These are phyloP conservation scores for Holtermanniella nyarrowii DNA, from an alignment of 768 basidiomycete species.

Conservation along the genomic window DNA sequence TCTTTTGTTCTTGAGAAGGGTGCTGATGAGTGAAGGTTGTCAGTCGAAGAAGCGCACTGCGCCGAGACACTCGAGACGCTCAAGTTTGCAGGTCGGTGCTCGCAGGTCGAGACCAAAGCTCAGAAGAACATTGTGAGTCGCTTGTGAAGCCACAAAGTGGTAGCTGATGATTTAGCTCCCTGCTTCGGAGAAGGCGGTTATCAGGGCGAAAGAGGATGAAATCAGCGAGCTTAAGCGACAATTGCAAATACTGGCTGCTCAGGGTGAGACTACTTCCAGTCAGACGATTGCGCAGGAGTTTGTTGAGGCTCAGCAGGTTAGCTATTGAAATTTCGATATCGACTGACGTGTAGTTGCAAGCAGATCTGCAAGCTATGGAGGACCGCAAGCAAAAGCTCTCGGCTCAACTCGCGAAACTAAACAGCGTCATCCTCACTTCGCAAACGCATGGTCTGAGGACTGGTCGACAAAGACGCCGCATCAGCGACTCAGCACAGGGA, in stretches of 20 bases:
- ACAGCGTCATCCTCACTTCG: slow-evolving; percentile 34
- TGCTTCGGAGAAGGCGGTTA: slow-evolving; percentile 34
- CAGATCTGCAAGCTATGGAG: slow-evolving; percentile 34
- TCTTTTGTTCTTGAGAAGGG: background rate
- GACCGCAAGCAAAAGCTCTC: slow-evolving; percentile 25
- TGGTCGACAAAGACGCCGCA: slow-evolving; percentile 31
- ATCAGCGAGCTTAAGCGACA: slow-evolving; percentile 34
- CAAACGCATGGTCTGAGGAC: slow-evolving; percentile 18
- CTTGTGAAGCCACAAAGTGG: background rate
- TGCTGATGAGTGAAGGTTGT: slow-evolving; percentile 10
- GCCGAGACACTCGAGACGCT: slow-evolving; percentile 40
- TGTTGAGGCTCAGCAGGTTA: background rate
- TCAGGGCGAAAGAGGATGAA: slow-evolving; percentile 38
- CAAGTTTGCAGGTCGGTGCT: slow-evolving; percentile 41
- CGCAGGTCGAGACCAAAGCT: slow-evolving; percentile 41
- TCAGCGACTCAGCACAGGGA: slow-evolving; percentile 33
- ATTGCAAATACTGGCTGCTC: slow-evolving; percentile 14
- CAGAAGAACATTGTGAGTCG: slow-evolving; percentile 36
- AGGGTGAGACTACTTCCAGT: background rate
- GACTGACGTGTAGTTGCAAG: slow-evolving; percentile 21
- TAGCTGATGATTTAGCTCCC: slow-evolving; percentile 18
- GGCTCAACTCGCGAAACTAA: slow-evolving; percentile 32
- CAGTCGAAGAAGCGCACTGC: slow-evolving; percentile 37
- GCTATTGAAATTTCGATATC: slow-evolving; percentile 1
- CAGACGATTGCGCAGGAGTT: background rate